A percentile compares a stretch with the other conserved stretches of the same genome.
These are phyloP conservation scores for Flammula alnicola DNA, from an alignment of 1,284 basidiomycete species.

Conservation along the genomic window DNA sequence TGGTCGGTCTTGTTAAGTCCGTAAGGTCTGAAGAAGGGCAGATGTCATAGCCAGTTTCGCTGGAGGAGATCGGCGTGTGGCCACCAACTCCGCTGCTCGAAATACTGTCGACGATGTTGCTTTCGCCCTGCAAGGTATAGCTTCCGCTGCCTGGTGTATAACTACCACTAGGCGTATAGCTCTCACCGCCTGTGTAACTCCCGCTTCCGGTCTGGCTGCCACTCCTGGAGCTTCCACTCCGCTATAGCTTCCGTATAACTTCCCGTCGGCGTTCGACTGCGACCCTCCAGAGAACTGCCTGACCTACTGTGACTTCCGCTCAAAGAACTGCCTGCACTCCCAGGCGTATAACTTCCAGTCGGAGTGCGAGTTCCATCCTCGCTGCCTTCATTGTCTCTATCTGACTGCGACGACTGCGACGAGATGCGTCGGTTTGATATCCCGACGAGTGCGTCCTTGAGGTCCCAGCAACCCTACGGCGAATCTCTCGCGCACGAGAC, in stretches of 20 bases:
- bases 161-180: slow-evolving; percentile 25
- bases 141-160: slow-evolving; percentile 33
- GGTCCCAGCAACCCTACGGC: slow-evolving; percentile 51
- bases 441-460: slow-evolving; percentile 44
- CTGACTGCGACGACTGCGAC: slow-evolving; percentile 43
- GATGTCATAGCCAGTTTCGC: slow-evolving; percentile 54
- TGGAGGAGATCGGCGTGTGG: slow-evolving; percentile 39
- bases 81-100: slow-evolving; percentile 19
- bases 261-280: slow-evolving; percentile 28
- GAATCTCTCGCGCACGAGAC: slow-evolving; percentile 61
- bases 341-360: slow-evolving; percentile 28
- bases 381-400: slow-evolving; percentile 56
- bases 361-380: slow-evolving; percentile 29
- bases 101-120: slow-evolving; percentile 8
- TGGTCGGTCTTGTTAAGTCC: slow-evolving; percentile 38
- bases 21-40: slow-evolving; percentile 53
- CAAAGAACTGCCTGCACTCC: slow-evolving; percentile 27
- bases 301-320: slow-evolving; percentile 24
- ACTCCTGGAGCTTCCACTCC: slow-evolving; percentile 20
- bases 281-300: slow-evolving; percentile 23
- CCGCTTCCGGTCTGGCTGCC: slow-evolving; percentile 32
- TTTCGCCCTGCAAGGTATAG: slow-evolving; percentile 29
- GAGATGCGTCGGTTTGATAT: slow-evolving; percentile 31
- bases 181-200: slow-evolving; percentile 29
- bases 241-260: slow-evolving; percentile 22